Evolutionary conservation across 495 filamentous ascomycete genomes (phyloP), one percentile per base, ranked within the genome.

Genomic region (Lophium mytilinum): DNA sequence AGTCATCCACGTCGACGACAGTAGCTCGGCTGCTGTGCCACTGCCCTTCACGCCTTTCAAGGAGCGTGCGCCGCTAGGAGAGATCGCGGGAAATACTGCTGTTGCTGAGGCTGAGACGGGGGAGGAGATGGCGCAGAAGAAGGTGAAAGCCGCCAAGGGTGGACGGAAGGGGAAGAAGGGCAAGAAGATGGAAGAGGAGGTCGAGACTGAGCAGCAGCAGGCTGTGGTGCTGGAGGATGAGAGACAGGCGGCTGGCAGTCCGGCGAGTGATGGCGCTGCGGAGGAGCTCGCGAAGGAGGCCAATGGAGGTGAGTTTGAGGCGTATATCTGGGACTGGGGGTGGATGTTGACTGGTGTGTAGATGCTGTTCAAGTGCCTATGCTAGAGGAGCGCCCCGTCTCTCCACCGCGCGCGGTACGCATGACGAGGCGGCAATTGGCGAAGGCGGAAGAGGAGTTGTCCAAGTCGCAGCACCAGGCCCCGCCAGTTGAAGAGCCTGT

Each of bases 371-470:
- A 65, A 45, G 52, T 61, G 21, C 59, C 63, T n/a, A 55, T 60
- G 58, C 54, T 39, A 35, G 63, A 65, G 51, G 37, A 59, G 50
- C 58, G 52, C 14, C 59, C 58, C 10, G 55, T 58, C 14, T 40
- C 30, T 33, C 55, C 63, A 9, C 59, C 55, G n/a, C 63, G 63
- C 52, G 52, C 63, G 14, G 55, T 62, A 9, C 63, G 63, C 48
- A 62, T 58, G 58, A 65, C 63, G 33, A 53, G 63, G 18, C 63
- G 63, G 46, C 63, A 65, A 50, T 43, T 65, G 39, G 59, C 63
- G 11, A 62, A 56, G 50, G 35, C 50, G 6, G 62, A 64, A 37
- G 33, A 53, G 37, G 52, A 54, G 24, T 37, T 18, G 12, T 42
- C 40, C 24, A 52, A 52, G 10, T 37, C 9, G 17, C 50, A 52